Evolutionary conservation across 495 filamentous ascomycete species (phyloP).

Genomic region (Talaromyces thailandensis): DNA sequence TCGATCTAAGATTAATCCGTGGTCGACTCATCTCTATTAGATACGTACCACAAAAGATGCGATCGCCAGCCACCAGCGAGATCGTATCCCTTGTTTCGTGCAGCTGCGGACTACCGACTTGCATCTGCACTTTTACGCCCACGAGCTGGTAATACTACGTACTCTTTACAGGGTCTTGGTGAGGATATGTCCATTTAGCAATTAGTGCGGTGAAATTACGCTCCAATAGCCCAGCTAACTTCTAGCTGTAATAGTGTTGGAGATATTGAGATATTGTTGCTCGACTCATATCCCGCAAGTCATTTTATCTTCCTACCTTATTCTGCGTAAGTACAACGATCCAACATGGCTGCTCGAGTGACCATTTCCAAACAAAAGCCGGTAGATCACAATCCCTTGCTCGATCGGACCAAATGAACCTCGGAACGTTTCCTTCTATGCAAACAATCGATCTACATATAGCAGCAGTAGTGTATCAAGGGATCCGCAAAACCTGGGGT

Average conservation of each 20-base stretch:
- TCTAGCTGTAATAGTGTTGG: too few relatives aligned
- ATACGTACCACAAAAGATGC: neutral
- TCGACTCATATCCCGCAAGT: neutral
- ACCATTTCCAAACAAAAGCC: neutral
- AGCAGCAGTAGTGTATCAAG: neutral
- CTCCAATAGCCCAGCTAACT: too few relatives aligned
- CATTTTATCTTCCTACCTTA: neutral
- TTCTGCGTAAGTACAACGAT: neutral
- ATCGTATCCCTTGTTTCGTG: constrained; percentile 4
- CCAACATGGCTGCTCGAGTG: neutral
- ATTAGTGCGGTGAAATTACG: too few relatives aligned
- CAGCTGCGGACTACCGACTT: neutral
- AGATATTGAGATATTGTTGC: neutral
- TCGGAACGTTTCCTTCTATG: neutral
- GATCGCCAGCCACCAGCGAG: neutral
- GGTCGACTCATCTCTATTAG: neutral
- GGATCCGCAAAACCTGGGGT: neutral
- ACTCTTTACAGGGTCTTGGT: too few relatives aligned
- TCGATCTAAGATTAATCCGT: neutral
- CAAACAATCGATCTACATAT: neutral
- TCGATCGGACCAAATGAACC: neutral
- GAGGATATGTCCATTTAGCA: too few relatives aligned
- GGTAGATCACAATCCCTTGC: neutral
- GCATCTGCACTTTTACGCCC: neutral
- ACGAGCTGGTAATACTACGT: too few relatives aligned